A percentile compares a stretch with the other conserved stretches of the same genome.
Evolutionary conservation across 441 rosid species (phyloP).

Genomic region (Eutrema salsugineum): DNA sequence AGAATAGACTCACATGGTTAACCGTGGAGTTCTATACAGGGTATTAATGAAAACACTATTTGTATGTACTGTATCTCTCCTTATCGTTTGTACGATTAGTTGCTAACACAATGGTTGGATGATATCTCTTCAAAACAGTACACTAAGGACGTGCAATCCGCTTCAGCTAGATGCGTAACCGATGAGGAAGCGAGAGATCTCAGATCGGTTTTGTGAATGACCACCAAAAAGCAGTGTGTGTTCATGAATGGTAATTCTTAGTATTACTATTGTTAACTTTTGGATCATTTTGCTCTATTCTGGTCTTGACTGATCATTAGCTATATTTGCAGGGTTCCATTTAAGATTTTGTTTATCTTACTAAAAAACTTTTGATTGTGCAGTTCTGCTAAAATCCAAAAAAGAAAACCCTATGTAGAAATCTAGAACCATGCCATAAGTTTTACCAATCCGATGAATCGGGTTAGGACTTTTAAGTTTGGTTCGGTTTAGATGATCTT

Average conservation of each 20-base stretch:
- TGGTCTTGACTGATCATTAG: no score
- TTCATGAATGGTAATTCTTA: neutral
- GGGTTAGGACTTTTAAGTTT: no score
- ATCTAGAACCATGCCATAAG: no score
- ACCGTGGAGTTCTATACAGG: conserved; percentile 72
- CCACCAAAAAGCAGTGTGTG: neutral
- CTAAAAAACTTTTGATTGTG: no score
- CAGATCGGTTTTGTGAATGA: conserved; percentile 1
- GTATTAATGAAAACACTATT: conserved; percentile 28
- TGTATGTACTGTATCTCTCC: neutral
- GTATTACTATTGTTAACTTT: neutral
- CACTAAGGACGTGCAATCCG: conserved; percentile 86
- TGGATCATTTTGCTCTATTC: neutral
- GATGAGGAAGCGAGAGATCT: conserved; percentile 51
- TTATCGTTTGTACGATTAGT: neutral
- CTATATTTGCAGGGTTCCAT: no score
- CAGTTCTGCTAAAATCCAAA: no score
- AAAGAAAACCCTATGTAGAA: no score
- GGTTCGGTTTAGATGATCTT: no score
- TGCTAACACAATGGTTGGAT: neutral
- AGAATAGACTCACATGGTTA: conserved; percentile 55
- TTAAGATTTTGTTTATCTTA: no score
- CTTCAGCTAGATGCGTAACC: conserved; percentile 87
- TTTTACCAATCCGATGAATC: no score
- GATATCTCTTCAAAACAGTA: conserved; percentile 47